Base-by-base conservation (phyloP, 805 yeast species). In the Yamadazyma endophytica region DNA sequence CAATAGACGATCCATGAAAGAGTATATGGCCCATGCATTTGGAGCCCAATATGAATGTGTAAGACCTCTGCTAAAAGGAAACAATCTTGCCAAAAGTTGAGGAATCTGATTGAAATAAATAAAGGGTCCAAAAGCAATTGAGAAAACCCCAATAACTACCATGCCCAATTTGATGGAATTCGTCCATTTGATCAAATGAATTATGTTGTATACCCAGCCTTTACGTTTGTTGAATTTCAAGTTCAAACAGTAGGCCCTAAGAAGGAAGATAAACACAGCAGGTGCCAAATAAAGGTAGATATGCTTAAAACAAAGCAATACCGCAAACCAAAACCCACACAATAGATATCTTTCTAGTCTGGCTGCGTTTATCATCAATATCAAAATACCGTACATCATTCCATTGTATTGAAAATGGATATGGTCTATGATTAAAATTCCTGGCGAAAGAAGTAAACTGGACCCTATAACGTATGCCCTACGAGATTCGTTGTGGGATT, bases 1-100 rank as follows among this genome's bases (percentile, higher is more conserved):
- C 35, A 88, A 63, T 0, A 80, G 49, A 36, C 95, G 69, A 56
- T 92, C 99, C 9, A 70, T 38, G 42, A 85, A 82, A 2, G 97
- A 84, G 57, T 92, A 92, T 7, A 90, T 46, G 0, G 98, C 96
- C 99, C 99, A 92, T 28, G 88, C 65, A 49, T 92, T 92, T 11
- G 99, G 97, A 1, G 98, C 97, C 97, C 98, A 92, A 60, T 92
- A 92, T 0, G 97, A 96, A 58, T 92, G 98, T 4, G 97, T 92
- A 21, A 92, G 68, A 1, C 97, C 97, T 52, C 97, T 70, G 29
- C 94, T 82, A 52, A 90, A 90, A 5, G 98, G 98, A 59, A 92
- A 92, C 19, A 92, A 60, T 27, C 98, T 68, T 4, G 61, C 50
- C 6, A 86, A 28, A 12, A 92, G 57, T 39, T 85, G 76, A 0